phyloP scores from a whole-genome alignment of 2,329 filamentous ascomycete species.

The Paradendryphiella salina region DNA sequence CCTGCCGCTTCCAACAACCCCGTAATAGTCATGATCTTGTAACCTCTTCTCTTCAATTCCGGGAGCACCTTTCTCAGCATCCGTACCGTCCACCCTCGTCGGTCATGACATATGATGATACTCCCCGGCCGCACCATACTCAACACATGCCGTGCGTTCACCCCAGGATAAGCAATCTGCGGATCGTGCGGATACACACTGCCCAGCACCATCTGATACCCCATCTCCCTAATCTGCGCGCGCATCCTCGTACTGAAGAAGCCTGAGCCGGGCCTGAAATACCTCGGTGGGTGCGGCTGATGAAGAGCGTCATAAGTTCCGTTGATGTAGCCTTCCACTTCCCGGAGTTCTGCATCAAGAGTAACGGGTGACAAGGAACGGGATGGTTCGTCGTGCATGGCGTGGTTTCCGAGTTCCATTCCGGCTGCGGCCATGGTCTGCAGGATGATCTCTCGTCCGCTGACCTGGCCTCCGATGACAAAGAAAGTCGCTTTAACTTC shows the following conservation, averaged over 20 bases:
- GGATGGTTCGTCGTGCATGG: constrained; percentile 82
- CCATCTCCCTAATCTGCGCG: constrained; percentile 59
- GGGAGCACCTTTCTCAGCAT: constrained; percentile 76
- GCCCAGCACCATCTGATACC: constrained; percentile 76
- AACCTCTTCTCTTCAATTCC: constrained; percentile 70
- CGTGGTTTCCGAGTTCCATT: constrained; percentile 76
- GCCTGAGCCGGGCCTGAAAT: constrained; percentile 82
- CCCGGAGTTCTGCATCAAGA: constrained; percentile 64
- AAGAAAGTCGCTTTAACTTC: constrained; percentile 82
- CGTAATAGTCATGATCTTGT: constrained; percentile 67
- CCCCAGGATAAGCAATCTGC: constrained; percentile 69
- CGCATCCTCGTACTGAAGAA: constrained; percentile 78
- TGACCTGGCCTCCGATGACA: constrained; percentile 77
- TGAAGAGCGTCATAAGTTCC: constrained; percentile 56
- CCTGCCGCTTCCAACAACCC: constrained; percentile 21
- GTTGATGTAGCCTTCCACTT: constrained; percentile 65
- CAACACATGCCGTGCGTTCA: constrained; percentile 79
- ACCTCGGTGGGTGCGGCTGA: constrained; percentile 58
- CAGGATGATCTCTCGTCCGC: constrained; percentile 56
- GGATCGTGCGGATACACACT: constrained; percentile 89
- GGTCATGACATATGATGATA: constrained; percentile 85
- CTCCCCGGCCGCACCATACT: constrained; percentile 77
- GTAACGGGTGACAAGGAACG: constrained; percentile 61
- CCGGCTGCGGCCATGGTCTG: constrained; percentile 58
- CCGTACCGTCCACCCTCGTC: constrained; percentile 77